Evolutionary conservation across 2,329 filamentous ascomycete genomes (phyloP), one percentile per base, ranked within the genome.

Genomic region (Diaporthe nobilis): DNA sequence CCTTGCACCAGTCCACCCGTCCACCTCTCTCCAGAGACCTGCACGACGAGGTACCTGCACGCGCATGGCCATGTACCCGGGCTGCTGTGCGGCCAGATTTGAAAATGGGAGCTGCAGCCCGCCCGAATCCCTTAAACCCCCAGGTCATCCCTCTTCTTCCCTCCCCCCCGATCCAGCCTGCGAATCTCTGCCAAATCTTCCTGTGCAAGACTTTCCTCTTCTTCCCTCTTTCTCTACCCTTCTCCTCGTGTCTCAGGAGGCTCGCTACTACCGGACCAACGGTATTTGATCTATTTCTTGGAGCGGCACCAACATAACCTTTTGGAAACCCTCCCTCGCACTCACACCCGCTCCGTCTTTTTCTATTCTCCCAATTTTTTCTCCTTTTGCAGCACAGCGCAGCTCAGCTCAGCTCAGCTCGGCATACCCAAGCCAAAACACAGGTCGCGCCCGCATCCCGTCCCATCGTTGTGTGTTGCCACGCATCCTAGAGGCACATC

Each of bases 131-230:
- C 84, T 84, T 85, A 85, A 84, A 83, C 83, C 83, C 79, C 83
- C 81, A 82, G 81, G 79, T 77, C 80, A 80, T 81, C 82, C 81
- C 81, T 81, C 82, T 83, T 82, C 81, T 80, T 80, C 71, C 47
- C 83, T 84, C 82, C 80, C 78, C 73, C 53, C 37, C 65, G 57
- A 67, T 39, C 65, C 74, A 55, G 67, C 53, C 70, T 71, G 77
- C 79, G 61, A 80, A 80, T 79, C 80, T 79, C 81, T 81, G 82
- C 82, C 83, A 82, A 80, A 82, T 81, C 83, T 80, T 82, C 82
- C 80, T 82, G 79, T 83, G 82, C 83, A 84, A 85, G 83, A 85
- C 82, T 83, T 83, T 84, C 81, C 84, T 83, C 83, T 82, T 81
- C 79, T 79, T 81, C 81, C 82, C 80, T 82, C 81, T 81, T 82